Conservation (phyloP, 1,284 basidiomycete genomes). For the Moesziomyces antarcticus region DNA sequence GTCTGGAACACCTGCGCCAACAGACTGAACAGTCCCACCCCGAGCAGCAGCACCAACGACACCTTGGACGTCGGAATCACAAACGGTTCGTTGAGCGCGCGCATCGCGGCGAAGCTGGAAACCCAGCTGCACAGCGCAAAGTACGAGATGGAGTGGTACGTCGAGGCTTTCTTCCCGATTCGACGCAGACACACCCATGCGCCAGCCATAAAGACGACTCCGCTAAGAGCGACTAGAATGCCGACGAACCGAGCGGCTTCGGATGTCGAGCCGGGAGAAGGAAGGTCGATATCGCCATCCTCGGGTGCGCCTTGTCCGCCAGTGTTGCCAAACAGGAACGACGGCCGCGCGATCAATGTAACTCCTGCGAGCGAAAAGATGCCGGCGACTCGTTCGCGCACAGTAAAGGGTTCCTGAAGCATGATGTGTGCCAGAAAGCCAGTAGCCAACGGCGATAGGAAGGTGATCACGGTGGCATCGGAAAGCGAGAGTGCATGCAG, state of each 20-base stretch:
- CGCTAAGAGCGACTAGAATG: constrained; percentile 72
- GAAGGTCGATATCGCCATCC: constrained; percentile 30
- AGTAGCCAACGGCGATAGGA: constrained; percentile 78
- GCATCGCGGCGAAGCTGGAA: constrained; percentile 70
- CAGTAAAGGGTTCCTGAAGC: constrained; percentile 75
- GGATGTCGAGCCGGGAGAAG: constrained; percentile 10
- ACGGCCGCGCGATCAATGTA: constrained; percentile 71
- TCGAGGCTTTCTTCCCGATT: constrained; percentile 79
- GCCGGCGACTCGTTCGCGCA: constrained; percentile 76
- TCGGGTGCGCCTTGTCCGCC: constrained; percentile 32
- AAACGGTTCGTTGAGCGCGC: constrained; percentile 29
- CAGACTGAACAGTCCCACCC: constrained; percentile 50
- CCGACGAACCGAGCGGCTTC: constrained; percentile 36
- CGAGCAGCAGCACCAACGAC: constrained; percentile 33
- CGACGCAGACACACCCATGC: constrained; percentile 77
- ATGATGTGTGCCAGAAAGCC: constrained; percentile 76
- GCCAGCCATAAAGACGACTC: constrained; percentile 75
- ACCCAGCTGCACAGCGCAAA: constrained; percentile 77
- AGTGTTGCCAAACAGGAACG: constrained; percentile 39
- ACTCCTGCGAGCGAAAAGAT: constrained; percentile 75
- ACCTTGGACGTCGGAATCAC: constrained; percentile 29
- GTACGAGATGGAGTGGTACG: constrained; percentile 77
- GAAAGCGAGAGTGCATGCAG: constrained; percentile 77
- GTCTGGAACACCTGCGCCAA: constrained; percentile 53
- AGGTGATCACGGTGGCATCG: constrained; percentile 80